Percentiles rank a stretch among this genome's conserved stretches.
Evolutionary conservation across 2,329 filamentous ascomycete genomes (phyloP).

Genomic region (Pleurostoma richardsiae): DNA sequence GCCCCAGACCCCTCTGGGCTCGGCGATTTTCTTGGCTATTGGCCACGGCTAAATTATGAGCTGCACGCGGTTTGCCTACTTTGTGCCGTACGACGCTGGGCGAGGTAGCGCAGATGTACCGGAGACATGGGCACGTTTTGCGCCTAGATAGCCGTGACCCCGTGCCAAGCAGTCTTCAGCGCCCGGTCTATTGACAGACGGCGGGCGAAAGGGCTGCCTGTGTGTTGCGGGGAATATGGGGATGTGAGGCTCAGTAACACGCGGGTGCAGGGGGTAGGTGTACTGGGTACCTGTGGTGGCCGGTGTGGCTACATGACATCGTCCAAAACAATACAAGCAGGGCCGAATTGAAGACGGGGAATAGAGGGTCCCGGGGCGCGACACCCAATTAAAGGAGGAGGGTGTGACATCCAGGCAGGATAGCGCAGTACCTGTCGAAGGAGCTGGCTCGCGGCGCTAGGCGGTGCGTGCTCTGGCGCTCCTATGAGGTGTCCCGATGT

Average conservation of each 20-base stretch:
- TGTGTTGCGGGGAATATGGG: too few relatives aligned
- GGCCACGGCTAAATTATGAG: conserved; percentile 27
- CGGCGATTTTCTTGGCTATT: conserved; percentile 10
- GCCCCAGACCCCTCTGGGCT: too few relatives aligned
- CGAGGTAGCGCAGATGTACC: conserved; percentile 2
- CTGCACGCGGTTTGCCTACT: conserved; percentile 9
- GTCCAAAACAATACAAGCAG: conserved; percentile 6
- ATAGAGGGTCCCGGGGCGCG: background rate
- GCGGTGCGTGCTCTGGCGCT: too few relatives aligned
- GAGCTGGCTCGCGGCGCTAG: too few relatives aligned
- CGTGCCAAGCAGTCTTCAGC: too few relatives aligned
- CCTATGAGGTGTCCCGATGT: too few relatives aligned
- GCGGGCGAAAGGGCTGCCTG: too few relatives aligned
- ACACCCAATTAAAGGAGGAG: conserved; percentile 4
- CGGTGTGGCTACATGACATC: background rate
- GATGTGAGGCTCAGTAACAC: background rate
- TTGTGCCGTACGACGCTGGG: background rate
- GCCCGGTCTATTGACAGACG: too few relatives aligned
- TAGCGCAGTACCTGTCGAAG: background rate
- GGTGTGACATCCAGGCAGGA: background rate
- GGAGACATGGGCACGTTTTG: background rate
- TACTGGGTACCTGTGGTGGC: background rate
- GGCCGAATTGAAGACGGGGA: conserved; percentile 5
- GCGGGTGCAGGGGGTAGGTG: background rate
- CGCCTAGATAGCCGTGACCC: too few relatives aligned